phyloP scores from a whole-genome alignment of 768 basidiomycete species.

The Leccinum barrowsii region DNA sequence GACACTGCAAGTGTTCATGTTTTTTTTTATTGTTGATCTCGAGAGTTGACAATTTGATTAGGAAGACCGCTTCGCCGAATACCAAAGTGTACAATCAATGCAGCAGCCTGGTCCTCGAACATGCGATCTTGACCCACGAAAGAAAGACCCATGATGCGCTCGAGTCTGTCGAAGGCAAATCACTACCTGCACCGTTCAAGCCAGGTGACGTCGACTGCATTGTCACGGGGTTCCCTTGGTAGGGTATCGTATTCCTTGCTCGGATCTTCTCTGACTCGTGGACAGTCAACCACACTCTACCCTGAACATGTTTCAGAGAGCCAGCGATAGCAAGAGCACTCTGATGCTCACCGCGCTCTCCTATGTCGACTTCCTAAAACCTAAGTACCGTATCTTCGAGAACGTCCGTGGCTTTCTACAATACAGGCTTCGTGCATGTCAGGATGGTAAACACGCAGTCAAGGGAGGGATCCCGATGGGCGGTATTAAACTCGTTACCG shows the following conservation, averaged over 20 bases:
- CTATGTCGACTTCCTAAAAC: slow-evolving; percentile 41
- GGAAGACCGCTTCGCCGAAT: slow-evolving; percentile 50
- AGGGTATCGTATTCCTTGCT: background rate
- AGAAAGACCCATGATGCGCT: slow-evolving; percentile 41
- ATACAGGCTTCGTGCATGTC: slow-evolving; percentile 37
- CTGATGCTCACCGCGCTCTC: slow-evolving; percentile 58
- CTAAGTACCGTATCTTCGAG: slow-evolving; percentile 45
- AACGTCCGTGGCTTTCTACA: slow-evolving; percentile 46
- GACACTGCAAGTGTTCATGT: slow-evolving; percentile 45
- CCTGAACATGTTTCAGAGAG: slow-evolving; percentile 68
- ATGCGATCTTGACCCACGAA: slow-evolving; percentile 50
- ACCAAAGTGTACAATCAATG: slow-evolving; percentile 68
- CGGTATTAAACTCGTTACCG: slow-evolving; percentile 63
- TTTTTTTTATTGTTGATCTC: background rate
- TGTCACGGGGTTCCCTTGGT: slow-evolving; percentile 78
- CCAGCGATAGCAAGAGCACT: slow-evolving; percentile 65
- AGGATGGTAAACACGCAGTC: slow-evolving; percentile 40
- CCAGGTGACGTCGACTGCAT: slow-evolving; percentile 59
- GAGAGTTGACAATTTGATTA: slow-evolving; percentile 6
- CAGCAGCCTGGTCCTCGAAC: slow-evolving; percentile 57
- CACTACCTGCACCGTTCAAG: slow-evolving; percentile 44
- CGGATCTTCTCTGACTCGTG: slow-evolving; percentile 4
- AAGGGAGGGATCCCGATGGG: slow-evolving; percentile 70
- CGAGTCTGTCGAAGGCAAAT: slow-evolving; percentile 35
- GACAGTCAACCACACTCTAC: slow-evolving; percentile 68